These are phyloP conservation scores for Quillaja saponaria DNA, from an alignment of 306 rosid species.

Conservation along the genomic window DNA sequence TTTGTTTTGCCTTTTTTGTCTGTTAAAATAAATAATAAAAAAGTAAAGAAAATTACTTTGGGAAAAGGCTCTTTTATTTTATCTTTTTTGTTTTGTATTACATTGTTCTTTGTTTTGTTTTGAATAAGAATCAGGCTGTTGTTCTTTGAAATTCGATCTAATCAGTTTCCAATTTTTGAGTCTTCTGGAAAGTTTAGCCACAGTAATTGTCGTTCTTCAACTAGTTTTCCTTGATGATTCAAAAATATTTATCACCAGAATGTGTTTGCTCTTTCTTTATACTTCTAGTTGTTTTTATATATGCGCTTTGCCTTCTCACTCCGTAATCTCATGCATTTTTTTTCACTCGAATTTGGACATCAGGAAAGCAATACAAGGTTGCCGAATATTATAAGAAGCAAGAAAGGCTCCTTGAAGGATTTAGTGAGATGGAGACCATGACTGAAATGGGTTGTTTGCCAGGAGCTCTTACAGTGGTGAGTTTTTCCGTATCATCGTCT, in stretches of 20 bases:
- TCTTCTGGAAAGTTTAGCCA: no score
- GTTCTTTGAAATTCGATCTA: neutral
- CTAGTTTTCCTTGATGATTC: neutral
- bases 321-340: neutral
- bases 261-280: no score
- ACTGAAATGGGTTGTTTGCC: conserved; percentile 58
- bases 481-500: conserved; percentile 20
- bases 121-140: neutral
- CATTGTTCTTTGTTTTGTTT: neutral
- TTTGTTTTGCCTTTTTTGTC: no score
- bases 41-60: no score
- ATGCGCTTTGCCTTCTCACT: neutral
- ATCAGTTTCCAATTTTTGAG: neutral
- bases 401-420: conserved; percentile 75
- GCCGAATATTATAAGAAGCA: conserved; percentile 74
- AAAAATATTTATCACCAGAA: no score
- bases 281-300: no score
- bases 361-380: conserved; percentile 59
- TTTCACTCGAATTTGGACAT: no score
- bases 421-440: conserved; percentile 74
- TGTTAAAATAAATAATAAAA: no score
- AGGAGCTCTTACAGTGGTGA: conserved; percentile 68
- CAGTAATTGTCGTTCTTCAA: no score
- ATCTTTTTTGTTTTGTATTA: neutral
- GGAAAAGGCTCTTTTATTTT: no score